Conservation (phyloP, 129 eudicot species). For the Flaveria bidentis region DNA sequence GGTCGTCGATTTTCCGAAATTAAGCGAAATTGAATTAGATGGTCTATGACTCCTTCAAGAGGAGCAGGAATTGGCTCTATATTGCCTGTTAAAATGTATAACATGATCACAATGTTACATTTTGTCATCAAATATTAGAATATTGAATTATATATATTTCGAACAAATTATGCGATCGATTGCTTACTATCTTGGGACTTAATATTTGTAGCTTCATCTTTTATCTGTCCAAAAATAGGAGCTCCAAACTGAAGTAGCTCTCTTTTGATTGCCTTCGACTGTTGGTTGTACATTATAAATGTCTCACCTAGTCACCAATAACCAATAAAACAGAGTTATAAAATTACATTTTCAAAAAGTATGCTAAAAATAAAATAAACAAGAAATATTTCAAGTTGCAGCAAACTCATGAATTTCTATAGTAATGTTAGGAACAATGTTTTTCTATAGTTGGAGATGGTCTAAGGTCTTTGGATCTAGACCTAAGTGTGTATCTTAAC, state of each 20-base stretch:
- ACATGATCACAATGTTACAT: conserved; percentile 1
- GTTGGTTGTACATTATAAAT: conserved; percentile 85
- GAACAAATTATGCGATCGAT: background rate
- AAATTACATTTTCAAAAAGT: background rate
- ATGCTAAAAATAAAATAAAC: background rate
- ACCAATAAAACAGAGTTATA: conserved; percentile 16
- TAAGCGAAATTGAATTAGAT: conserved; percentile 73
- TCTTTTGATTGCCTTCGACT: conserved; percentile 75
- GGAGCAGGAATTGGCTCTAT: conserved; percentile 90
- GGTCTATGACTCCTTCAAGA: conserved; percentile 77
- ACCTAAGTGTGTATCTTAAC: background rate
- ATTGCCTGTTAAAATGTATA: conserved; percentile 50
- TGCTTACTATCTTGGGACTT: conserved; percentile 61
- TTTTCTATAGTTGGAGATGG: background rate
- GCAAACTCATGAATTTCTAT: background rate
- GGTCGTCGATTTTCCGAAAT: conserved; percentile 86
- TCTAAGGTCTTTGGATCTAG: conserved; percentile 18
- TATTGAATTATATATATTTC: background rate
- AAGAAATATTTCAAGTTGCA: background rate
- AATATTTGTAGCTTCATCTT: conserved; percentile 58
- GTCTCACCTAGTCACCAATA: conserved; percentile 68
- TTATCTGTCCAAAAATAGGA: conserved; percentile 84
- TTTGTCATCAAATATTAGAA: background rate
- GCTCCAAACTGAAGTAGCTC: conserved; percentile 91
- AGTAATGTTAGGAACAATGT: conserved; percentile 3